These are phyloP conservation scores for Paraleonurus japonicus DNA, from an alignment of 257 asterid species.

Conservation along the genomic window DNA sequence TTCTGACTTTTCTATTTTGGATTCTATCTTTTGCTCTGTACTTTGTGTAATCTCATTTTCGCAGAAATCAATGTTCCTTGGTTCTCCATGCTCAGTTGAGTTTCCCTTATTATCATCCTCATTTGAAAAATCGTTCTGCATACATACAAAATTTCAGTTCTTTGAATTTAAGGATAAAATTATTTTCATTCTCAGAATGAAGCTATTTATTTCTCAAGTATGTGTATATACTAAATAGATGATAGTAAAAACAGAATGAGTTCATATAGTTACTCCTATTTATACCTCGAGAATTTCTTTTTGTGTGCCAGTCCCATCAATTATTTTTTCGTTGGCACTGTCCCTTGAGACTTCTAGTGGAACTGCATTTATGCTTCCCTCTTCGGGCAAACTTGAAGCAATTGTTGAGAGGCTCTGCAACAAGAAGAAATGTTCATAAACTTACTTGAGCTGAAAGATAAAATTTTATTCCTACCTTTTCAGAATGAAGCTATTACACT, in stretches of 20 bases:
- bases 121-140: slow-evolving; percentile 27
- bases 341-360: slow-evolving; percentile 17
- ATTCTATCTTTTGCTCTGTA: slow-evolving; percentile 7
- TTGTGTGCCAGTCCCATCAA: slow-evolving; percentile 12
- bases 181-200: background rate
- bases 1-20: slow-evolving; percentile 22
- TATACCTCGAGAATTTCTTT: slow-evolving; percentile 29
- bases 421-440: slow-evolving; percentile 9
- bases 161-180: background rate
- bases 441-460: background rate
- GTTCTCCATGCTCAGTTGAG: slow-evolving; percentile 15
- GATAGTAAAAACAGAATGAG: background rate
- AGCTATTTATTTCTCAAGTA: slow-evolving; percentile 1
- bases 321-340: slow-evolving; percentile 2
- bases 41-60: slow-evolving; percentile 18
- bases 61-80: slow-evolving; percentile 5
- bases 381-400: slow-evolving; percentile 18
- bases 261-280: slow-evolving; percentile 4
- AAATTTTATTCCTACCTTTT: background rate
- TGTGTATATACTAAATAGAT: background rate
- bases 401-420: slow-evolving; percentile 23
- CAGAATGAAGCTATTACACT: background rate
- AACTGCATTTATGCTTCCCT: slow-evolving; percentile 14
- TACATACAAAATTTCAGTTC: background rate
- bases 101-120: slow-evolving; percentile 25